phyloP scores from a whole-genome alignment of 2,329 filamentous ascomycete genomes.

The Fusarium foetens region DNA sequence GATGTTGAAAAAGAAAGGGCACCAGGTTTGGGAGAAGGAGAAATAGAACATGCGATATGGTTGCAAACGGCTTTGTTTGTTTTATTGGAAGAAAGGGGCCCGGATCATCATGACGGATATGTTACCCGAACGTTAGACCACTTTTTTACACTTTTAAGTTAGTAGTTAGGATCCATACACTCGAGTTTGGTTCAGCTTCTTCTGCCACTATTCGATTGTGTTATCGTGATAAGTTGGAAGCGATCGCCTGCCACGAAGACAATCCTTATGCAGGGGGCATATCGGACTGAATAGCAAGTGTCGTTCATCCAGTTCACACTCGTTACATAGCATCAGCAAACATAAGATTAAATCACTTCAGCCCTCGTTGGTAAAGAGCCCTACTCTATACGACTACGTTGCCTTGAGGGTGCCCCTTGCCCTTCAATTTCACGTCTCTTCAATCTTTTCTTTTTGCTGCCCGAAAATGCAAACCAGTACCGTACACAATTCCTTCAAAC shows the following conservation, averaged over 20 bases:
- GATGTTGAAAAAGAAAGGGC: slow-evolving; percentile 33
- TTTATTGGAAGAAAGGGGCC: slow-evolving; percentile 36
- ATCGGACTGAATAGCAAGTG: background rate
- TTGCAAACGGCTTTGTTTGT: slow-evolving; percentile 42
- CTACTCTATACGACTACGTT: slow-evolving; percentile 13
- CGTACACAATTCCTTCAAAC: slow-evolving; percentile 14
- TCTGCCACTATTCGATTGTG: background rate
- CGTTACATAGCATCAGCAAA: background rate
- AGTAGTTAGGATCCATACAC: slow-evolving; percentile 45
- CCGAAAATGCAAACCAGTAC: slow-evolving; percentile 24
- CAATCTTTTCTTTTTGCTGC: slow-evolving; percentile 11
- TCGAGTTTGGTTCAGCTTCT: slow-evolving; percentile 38
- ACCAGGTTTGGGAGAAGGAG: slow-evolving; percentile 16
- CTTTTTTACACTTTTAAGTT: slow-evolving; percentile 40
- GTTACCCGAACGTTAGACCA: slow-evolving; percentile 46
- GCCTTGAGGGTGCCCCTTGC: background rate
- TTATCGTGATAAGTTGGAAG: background rate
- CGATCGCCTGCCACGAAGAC: background rate
- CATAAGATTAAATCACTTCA: slow-evolving; percentile 1
- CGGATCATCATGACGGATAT: slow-evolving; percentile 47
- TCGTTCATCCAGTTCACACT: background rate
- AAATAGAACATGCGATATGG: slow-evolving; percentile 40
- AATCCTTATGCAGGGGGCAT: background rate
- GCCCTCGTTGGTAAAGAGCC: slow-evolving; percentile 14
- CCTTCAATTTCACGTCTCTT: slow-evolving; percentile 6